Evolutionary conservation across 768 basidiomycete species (phyloP).

Genomic region (Termitomyces sp.): DNA sequence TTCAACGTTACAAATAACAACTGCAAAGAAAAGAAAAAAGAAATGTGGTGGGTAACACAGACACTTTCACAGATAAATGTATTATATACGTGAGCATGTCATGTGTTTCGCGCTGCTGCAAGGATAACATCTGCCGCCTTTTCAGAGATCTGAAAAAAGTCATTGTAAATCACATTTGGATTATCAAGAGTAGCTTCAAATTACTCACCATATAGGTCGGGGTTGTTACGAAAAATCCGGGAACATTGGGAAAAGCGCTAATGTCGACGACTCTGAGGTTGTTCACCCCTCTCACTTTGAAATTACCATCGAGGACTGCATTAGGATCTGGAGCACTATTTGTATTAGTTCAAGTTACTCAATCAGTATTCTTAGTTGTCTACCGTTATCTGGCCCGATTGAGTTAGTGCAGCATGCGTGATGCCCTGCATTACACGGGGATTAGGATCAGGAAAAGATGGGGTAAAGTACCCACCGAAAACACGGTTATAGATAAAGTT

Average conservation of each 20-base stretch:
- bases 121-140: slow-evolving; percentile 27
- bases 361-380: background rate
- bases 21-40: no score
- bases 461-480: slow-evolving; percentile 16
- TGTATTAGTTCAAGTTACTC: background rate
- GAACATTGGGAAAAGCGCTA: slow-evolving; percentile 25
- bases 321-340: slow-evolving; percentile 16
- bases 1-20: no score
- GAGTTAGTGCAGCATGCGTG: slow-evolving; percentile 29
- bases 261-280: slow-evolving; percentile 27
- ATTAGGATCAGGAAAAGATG: background rate
- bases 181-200: background rate
- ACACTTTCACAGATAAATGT: no score
- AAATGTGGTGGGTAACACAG: no score
- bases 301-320: slow-evolving; percentile 26
- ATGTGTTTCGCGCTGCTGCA: slow-evolving; percentile 9
- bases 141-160: slow-evolving; percentile 21
- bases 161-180: background rate
- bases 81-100: no score
- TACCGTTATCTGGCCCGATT: slow-evolving; percentile 25
- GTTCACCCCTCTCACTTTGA: slow-evolving; percentile 25
- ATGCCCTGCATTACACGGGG: slow-evolving; percentile 17
- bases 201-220: slow-evolving; percentile 26
- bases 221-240: slow-evolving; percentile 29
- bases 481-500: slow-evolving; percentile 18